Conservation (phyloP, 352 stramenopile species). For the Globisporangium emineosum region DNA sequence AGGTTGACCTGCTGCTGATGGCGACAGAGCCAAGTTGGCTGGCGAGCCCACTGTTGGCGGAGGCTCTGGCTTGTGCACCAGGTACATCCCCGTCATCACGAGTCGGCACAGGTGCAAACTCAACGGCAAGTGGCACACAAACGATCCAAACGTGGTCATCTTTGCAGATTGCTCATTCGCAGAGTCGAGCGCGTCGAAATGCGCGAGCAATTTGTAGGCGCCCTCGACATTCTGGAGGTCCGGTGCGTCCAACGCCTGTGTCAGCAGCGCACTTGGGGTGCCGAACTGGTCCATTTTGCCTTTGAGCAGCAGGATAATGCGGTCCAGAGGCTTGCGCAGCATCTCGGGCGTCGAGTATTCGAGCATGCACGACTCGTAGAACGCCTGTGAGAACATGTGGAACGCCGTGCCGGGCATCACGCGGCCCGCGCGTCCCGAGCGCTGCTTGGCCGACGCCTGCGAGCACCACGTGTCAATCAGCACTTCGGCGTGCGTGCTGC, state of each 20-base stretch:
- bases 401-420: conserved; percentile 91
- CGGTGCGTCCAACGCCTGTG: conserved; percentile 63
- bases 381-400: conserved; percentile 83
- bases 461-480: conserved; percentile 92
- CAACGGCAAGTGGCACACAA: conserved; percentile 77
- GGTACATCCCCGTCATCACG: conserved; percentile 57
- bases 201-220: conserved; percentile 72
- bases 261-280: conserved; percentile 61
- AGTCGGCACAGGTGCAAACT: conserved; percentile 73
- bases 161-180: conserved; percentile 44
- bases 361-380: conserved; percentile 62
- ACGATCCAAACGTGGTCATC: conserved; percentile 75
- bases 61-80: conserved; percentile 28
- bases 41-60: not conserved
- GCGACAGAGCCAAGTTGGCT: not conserved
- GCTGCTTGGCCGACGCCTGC: conserved; percentile 86
- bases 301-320: conserved; percentile 78
- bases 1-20: not conserved
- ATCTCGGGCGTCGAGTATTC: conserved; percentile 83
- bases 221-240: conserved; percentile 67
- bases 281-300: conserved; percentile 68
- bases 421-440: conserved; percentile 88
- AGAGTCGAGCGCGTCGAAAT: conserved; percentile 68
- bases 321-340: conserved; percentile 77
- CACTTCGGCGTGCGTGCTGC: conserved; percentile 64